Evolutionary conservation across 169 alveolate genomes (phyloP).

Genomic region (Cryptosporidium xiaoi): DNA sequence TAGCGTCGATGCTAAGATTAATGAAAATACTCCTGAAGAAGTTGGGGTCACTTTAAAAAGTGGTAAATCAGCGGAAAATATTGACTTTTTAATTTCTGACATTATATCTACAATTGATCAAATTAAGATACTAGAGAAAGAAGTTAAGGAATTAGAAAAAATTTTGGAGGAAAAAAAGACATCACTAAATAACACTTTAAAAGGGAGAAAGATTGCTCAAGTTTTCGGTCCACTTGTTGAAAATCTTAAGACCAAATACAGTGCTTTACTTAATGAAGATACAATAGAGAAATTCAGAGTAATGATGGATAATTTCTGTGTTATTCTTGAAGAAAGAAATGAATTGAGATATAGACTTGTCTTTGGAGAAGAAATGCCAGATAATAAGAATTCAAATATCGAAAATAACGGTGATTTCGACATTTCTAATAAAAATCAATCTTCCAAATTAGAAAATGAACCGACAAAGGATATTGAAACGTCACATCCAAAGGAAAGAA

Average conservation of each 20-base stretch:
- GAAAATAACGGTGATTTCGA: background rate
- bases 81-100: constrained; percentile 17
- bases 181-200: background rate
- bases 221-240: constrained; percentile 29
- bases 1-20: background rate
- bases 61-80: background rate
- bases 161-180: constrained; percentile 3
- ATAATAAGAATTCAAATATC: background rate
- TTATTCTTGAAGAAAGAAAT: constrained; percentile 50
- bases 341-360: constrained; percentile 63
- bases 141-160: constrained; percentile 11
- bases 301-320: constrained; percentile 22
- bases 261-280: constrained; percentile 9
- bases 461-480: background rate
- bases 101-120: constrained; percentile 30
- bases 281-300: constrained; percentile 30
- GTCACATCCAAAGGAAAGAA: background rate
- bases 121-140: background rate
- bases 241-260: constrained; percentile 11
- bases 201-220: constrained; percentile 17
- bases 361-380: constrained; percentile 22
- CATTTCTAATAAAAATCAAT: background rate
- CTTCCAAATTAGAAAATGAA: background rate
- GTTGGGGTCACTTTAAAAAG: background rate
- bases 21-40: background rate